Evolutionary conservation across 441 rosid genomes (phyloP).

Genomic region (Theobroma grandiflorum): DNA sequence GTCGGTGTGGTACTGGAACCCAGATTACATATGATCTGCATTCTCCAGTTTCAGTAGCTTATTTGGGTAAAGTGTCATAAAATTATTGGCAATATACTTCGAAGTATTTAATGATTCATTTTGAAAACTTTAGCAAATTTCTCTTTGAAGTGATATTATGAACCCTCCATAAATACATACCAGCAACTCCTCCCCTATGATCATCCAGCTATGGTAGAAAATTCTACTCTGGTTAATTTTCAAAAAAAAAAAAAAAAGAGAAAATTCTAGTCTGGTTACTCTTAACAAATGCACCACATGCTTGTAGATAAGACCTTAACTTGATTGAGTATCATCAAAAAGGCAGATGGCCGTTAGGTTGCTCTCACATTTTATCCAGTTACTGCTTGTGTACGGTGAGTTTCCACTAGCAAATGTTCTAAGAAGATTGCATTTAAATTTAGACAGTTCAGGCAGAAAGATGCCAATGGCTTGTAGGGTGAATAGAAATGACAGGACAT

Average conservation of each 20-base stretch:
- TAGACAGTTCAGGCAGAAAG: not conserved
- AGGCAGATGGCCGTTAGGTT: not conserved
- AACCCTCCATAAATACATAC: not conserved
- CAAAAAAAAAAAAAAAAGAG: too few relatives aligned
- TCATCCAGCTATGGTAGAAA: not conserved
- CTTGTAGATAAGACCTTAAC: not conserved
- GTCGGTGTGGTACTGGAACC: conserved; percentile 12
- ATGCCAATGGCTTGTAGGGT: not conserved
- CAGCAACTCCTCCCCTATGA: not conserved
- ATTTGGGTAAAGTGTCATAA: not conserved
- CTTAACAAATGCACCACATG: not conserved
- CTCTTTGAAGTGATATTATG: not conserved
- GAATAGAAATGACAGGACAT: not conserved
- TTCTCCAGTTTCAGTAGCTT: not conserved
- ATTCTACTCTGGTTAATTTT: not conserved
- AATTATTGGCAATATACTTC: not conserved
- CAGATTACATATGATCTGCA: not conserved
- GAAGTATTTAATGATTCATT: not conserved
- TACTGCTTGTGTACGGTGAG: not conserved
- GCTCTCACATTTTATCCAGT: not conserved
- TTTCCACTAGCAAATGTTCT: not conserved
- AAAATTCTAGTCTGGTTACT: not conserved
- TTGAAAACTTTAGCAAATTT: not conserved
- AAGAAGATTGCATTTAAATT: not conserved
- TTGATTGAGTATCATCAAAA: not conserved